Conservation (phyloP, 2,329 filamentous ascomycete species). For the Cytospora piceae region DNA sequence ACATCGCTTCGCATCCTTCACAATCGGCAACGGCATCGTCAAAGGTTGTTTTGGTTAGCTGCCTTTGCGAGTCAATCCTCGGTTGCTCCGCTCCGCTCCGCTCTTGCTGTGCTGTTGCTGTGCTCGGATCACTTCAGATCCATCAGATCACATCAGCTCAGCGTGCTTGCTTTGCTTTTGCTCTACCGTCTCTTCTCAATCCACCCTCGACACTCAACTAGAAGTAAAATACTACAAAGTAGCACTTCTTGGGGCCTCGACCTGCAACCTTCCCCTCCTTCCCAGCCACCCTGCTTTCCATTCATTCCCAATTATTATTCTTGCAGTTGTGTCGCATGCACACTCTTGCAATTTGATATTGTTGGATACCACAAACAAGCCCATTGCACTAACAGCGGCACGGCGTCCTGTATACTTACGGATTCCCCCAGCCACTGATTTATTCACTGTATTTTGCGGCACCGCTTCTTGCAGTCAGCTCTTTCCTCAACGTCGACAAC, state of each 20-base stretch:
- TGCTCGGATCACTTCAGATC: background rate
- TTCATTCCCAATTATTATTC: background rate
- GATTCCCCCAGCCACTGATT: background rate
- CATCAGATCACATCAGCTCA: background rate
- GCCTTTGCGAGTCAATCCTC: background rate
- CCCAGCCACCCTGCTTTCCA: background rate
- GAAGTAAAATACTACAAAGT: background rate
- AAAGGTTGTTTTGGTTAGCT: background rate
- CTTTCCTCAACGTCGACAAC: background rate
- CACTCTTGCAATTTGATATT: background rate
- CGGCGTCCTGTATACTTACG: background rate
- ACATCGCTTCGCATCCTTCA: background rate
- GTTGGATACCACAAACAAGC: background rate
- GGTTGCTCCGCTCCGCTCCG: background rate
- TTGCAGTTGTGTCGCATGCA: background rate
- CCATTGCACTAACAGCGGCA: background rate
- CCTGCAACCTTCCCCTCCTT: background rate
- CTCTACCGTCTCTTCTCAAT: background rate
- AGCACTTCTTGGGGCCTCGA: conserved; percentile 1
- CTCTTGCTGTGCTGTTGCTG: conserved; percentile 3
- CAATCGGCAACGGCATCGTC: background rate
- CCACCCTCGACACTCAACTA: background rate
- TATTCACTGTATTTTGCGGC: background rate
- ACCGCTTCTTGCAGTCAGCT: background rate
- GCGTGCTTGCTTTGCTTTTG: background rate